Percentiles rank a stretch among this genome's conserved stretches.
phyloP scores from a whole-genome alignment of 805 yeast genomes.

The Wickerhamiella slavikovae region DNA sequence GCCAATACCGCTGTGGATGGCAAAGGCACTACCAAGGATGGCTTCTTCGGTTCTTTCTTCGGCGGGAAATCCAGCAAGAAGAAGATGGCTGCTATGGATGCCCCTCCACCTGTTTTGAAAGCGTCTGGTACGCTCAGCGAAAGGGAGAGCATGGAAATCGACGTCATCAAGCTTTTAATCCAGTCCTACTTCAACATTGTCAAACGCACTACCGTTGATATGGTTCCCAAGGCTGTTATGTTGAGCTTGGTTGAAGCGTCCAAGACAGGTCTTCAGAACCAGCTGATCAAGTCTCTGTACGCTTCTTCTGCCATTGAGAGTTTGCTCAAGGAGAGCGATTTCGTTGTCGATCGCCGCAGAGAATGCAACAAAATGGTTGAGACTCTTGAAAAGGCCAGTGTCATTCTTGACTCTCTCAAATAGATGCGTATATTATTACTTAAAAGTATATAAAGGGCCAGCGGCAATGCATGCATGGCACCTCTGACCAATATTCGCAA shows the following conservation, averaged over 20 bases:
- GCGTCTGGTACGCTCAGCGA: slow-evolving; percentile 88
- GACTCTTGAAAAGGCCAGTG: slow-evolving; percentile 72
- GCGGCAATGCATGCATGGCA: not conserved
- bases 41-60: slow-evolving; percentile 92
- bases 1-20: slow-evolving; percentile 15
- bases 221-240: slow-evolving; percentile 92
- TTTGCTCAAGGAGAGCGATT: slow-evolving; percentile 76
- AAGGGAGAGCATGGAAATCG: slow-evolving; percentile 91
- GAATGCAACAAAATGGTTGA: slow-evolving; percentile 93
- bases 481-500: not conserved
- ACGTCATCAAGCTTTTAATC: slow-evolving; percentile 82
- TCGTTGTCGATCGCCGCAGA: slow-evolving; percentile 81
- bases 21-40: slow-evolving; percentile 19
- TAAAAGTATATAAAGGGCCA: not conserved
- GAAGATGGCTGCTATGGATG: slow-evolving; percentile 86
- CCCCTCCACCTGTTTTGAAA: slow-evolving; percentile 87
- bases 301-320: slow-evolving; percentile 46
- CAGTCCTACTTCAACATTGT: slow-evolving; percentile 82
- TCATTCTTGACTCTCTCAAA: slow-evolving; percentile 34
- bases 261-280: slow-evolving; percentile 77
- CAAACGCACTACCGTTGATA: slow-evolving; percentile 78
- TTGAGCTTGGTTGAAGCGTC: slow-evolving; percentile 70
- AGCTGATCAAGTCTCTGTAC: slow-evolving; percentile 69
- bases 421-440: not conserved
- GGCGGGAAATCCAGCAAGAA: slow-evolving; percentile 55